Evolutionary conservation across 2,329 filamentous ascomycete genomes (phyloP).

Genomic region (Furcasterigmium sp.): DNA sequence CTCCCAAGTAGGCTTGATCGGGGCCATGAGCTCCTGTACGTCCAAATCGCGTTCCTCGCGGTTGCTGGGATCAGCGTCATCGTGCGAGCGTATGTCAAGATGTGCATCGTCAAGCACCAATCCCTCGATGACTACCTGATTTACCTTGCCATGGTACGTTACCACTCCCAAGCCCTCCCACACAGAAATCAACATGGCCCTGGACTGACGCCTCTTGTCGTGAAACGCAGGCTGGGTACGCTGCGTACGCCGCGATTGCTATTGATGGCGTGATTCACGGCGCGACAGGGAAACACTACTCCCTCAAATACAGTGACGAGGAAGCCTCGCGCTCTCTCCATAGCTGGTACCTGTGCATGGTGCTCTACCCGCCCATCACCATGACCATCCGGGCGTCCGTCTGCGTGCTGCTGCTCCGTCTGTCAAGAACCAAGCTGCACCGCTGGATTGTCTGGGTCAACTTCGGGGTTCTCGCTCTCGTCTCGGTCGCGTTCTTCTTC

Average conservation of each 20-base stretch:
- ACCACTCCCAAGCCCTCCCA: neutral
- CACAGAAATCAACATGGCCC: neutral
- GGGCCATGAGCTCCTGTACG: constrained; percentile 1
- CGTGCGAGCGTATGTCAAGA: constrained; percentile 37
- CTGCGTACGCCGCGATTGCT: constrained; percentile 21
- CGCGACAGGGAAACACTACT: constrained; percentile 16
- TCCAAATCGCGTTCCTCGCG: constrained; percentile 18
- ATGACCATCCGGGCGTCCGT: constrained; percentile 31
- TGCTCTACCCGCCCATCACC: constrained; percentile 31
- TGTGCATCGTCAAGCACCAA: constrained; percentile 32
- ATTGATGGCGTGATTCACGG: constrained; percentile 24
- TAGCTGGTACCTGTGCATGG: constrained; percentile 30
- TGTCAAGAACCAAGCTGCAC: constrained; percentile 25
- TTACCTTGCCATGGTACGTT: constrained; percentile 34
- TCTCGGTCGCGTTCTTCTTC: constrained; percentile 34
- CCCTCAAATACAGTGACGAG: constrained; percentile 8
- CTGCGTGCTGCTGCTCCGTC: constrained; percentile 31
- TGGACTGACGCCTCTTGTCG: neutral
- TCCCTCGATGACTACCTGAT: constrained; percentile 42
- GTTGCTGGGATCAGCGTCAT: constrained; percentile 27
- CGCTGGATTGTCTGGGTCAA: constrained; percentile 22
- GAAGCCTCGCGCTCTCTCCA: constrained; percentile 19
- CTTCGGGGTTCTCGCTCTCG: constrained; percentile 25
- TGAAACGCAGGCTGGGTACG: constrained; percentile 24
- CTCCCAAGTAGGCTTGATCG: constrained; percentile 1